phyloP scores from a whole-genome alignment of 2,329 filamentous ascomycete species.

The Cladorrhinum sp. region DNA sequence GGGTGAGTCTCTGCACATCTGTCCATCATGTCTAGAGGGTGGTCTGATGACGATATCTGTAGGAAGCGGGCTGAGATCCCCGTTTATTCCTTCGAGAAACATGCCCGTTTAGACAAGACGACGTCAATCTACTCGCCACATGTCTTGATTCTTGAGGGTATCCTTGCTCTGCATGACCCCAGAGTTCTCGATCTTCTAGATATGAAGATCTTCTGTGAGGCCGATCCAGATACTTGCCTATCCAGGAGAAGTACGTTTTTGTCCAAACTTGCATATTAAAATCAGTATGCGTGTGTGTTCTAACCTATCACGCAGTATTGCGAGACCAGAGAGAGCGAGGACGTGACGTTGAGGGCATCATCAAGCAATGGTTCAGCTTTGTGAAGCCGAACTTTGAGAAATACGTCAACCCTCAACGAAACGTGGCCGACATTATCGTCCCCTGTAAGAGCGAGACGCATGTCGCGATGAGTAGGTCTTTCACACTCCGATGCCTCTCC shows the following conservation, averaged over 20 bases:
- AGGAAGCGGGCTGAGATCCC: slow-evolving; percentile 89
- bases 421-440: slow-evolving; percentile 91
- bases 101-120: slow-evolving; percentile 73
- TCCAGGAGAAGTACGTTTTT: slow-evolving; percentile 72
- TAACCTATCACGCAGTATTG: slow-evolving; percentile 52
- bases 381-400: slow-evolving; percentile 97
- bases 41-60: slow-evolving; percentile 15
- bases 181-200: slow-evolving; percentile 84
- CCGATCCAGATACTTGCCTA: slow-evolving; percentile 89
- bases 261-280: not conserved
- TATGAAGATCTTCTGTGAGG: slow-evolving; percentile 96
- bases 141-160: slow-evolving; percentile 91
- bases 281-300: too few species aligned
- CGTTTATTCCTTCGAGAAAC: slow-evolving; percentile 91
- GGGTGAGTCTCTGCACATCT: slow-evolving; percentile 58
- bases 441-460: slow-evolving; percentile 92
- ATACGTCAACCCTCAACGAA: slow-evolving; percentile 87
- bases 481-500: not conserved
- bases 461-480: slow-evolving; percentile 75
- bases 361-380: slow-evolving; percentile 96
- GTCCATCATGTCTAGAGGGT: not conserved
- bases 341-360: slow-evolving; percentile 88
- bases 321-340: slow-evolving; percentile 88
- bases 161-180: slow-evolving; percentile 87
- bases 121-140: slow-evolving; percentile 94